Percentiles rank a stretch among this genome's conserved stretches.
These are phyloP conservation scores for Buddleja alternifolia DNA, from an alignment of 257 asterid genomes.

Conservation along the genomic window DNA sequence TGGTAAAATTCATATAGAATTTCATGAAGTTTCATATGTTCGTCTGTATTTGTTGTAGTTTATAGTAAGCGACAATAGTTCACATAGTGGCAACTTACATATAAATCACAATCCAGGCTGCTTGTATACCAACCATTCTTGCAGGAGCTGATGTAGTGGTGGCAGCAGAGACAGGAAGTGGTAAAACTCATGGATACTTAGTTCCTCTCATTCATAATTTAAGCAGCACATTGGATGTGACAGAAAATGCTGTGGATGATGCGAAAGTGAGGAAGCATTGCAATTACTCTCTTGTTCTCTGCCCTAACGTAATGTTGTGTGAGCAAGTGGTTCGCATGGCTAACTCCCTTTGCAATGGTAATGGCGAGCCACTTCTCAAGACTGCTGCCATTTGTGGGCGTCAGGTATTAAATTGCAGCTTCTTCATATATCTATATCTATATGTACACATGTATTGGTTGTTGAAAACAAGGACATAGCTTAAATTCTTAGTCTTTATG, in stretches of 20 bases:
- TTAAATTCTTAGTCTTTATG: no score
- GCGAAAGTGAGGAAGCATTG: conserved; percentile 37
- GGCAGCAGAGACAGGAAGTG: conserved; percentile 99
- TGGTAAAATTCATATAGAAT: neutral
- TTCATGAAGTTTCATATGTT: conserved; percentile 11
- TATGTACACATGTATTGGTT: no score
- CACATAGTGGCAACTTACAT: conserved; percentile 27
- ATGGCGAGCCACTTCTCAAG: conserved; percentile 67
- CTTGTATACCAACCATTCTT: conserved; percentile 80
- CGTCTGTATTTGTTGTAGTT: neutral
- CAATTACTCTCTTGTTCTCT: conserved; percentile 70
- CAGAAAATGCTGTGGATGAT: conserved; percentile 41
- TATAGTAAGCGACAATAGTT: conserved; percentile 12
- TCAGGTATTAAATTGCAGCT: conserved; percentile 54
- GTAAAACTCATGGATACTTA: conserved; percentile 93
- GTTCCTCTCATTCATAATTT: conserved; percentile 80
- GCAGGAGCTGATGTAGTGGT: conserved; percentile 85
- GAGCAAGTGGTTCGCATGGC: conserved; percentile 99
- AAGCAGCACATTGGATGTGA: conserved; percentile 41
- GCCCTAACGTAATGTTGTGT: conserved; percentile 95
- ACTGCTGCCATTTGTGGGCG: conserved; percentile 86
- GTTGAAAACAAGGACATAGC: no score
- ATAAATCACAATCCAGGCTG: conserved; percentile 57
- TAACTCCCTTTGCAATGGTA: conserved; percentile 57
- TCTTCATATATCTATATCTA: no score